A percentile compares a stretch with the other conserved stretches of the same genome.
Evolutionary conservation across 805 yeast species (phyloP).

Genomic region (Lipomyces yamanashiensis): DNA sequence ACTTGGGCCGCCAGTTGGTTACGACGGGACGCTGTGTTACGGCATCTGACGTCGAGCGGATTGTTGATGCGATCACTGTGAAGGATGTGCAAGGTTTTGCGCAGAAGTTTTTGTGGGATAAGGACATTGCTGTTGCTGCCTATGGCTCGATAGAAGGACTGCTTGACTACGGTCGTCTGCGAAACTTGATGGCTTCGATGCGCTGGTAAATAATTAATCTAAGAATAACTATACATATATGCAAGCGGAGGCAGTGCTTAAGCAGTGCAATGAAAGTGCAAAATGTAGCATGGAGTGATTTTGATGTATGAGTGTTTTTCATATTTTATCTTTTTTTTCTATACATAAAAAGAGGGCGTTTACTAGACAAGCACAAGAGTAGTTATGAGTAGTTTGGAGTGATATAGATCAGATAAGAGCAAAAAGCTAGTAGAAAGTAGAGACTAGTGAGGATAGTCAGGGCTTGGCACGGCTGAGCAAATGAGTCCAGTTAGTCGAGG

Average conservation of each 20-base stretch:
- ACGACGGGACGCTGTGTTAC: slow-evolving; percentile 83
- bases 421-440: too few species aligned
- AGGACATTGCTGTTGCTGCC: slow-evolving; percentile 89
- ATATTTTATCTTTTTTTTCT: background rate
- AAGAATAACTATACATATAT: background rate
- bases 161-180: slow-evolving; percentile 68
- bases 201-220: slow-evolving; percentile 26
- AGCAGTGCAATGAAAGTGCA: too few species aligned
- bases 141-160: slow-evolving; percentile 77
- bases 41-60: slow-evolving; percentile 73
- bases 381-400: too few species aligned
- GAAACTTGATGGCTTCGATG: slow-evolving; percentile 49
- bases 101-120: slow-evolving; percentile 72
- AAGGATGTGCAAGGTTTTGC: slow-evolving; percentile 89
- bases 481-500: too few species aligned
- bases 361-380: too few species aligned
- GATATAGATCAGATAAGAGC: too few species aligned
- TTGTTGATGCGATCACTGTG: slow-evolving; percentile 76
- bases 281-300: background rate
- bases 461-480: too few species aligned
- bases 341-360: too few species aligned
- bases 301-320: background rate
- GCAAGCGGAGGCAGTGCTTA: background rate
- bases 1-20: slow-evolving; percentile 94
- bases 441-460: too few species aligned